Base-by-base conservation (phyloP, 257 asterid genomes). In the Solanum clarkiae region DNA sequence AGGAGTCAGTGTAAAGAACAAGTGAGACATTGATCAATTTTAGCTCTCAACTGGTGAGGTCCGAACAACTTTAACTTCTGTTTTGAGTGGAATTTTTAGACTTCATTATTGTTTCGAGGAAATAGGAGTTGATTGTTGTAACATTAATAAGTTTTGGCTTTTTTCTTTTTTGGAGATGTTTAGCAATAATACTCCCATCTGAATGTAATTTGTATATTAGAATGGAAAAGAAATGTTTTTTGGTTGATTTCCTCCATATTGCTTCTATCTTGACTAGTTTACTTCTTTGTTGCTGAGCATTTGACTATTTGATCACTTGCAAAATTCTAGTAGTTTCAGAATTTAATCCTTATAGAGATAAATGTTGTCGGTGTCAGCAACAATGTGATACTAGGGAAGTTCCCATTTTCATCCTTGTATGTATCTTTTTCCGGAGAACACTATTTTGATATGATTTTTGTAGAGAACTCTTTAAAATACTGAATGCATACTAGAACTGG, bases 1-100 rank as follows among this genome's bases (percentile, higher is more conserved):
- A 80, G 96, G 98, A 16, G 98, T 94, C 11, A 85, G 84, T 53
- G 91, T 95, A 60, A 87, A 91, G 92, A 89, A 89, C 72, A 93
- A 93, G 91, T 94, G 91, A 93, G 24, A 79, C 1, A 66, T 42
- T 20, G 6, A 42, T 10, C 80, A 11, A 40, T 36, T 36, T 69
- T 36, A 9, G 8, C 57, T 74, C 59, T 51, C 57, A 77, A 53
- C 13, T 26, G 49, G 10, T 79, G 82, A 79, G 82, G 82, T 79
- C 42, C 26, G 63, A 53, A 53, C 26, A 77, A 77, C 65, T 79
- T 51, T 26, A 51, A 79, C 82, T 53, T 79, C 24, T 53, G 82
- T 26, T 53, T 75, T 75, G 44, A 75, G 22, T 75, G 82, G 10
- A 49, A 49, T 8, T 75, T 75, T 75, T 49, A 49, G 62, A 75